These are phyloP conservation scores for Marchantia paleacea DNA, from an alignment of 225 moss, liverwort and hornwort species.

Conservation along the genomic window DNA sequence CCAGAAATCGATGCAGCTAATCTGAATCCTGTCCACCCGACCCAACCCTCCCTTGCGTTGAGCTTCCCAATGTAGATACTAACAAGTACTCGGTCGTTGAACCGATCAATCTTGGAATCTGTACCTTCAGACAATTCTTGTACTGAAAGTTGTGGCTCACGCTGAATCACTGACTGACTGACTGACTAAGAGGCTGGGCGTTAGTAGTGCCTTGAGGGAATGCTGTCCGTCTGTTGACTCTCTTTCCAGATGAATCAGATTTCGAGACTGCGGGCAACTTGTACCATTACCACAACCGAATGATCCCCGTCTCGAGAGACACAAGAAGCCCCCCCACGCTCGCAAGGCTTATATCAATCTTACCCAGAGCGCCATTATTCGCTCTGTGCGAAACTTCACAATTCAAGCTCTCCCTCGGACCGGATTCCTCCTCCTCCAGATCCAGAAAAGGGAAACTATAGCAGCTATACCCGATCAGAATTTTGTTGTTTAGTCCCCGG, in stretches of 20 bases:
- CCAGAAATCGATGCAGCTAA: neutral
- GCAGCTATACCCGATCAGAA: neutral
- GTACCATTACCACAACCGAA: neutral
- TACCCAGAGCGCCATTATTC: neutral
- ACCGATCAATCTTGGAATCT: too few relatives aligned
- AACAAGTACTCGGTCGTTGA: too few relatives aligned
- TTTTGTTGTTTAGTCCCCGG: neutral
- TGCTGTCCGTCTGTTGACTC: neutral
- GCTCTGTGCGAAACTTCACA: neutral
- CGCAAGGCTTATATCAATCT: slow-evolving; percentile 6
- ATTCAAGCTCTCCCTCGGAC: neutral
- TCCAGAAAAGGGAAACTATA: neutral
- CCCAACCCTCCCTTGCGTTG: neutral
- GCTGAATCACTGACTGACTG: neutral
- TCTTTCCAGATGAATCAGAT: neutral
- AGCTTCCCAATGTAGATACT: too few relatives aligned
- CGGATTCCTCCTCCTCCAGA: neutral
- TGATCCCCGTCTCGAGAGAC: neutral
- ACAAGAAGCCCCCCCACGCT: neutral
- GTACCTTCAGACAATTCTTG: too few relatives aligned
- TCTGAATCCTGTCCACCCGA: neutral
- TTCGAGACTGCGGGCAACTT: neutral
- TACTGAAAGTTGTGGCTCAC: too few relatives aligned
- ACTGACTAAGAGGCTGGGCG: neutral
- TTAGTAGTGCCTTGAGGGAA: neutral